These are phyloP conservation scores for Neofusicoccum laricinum DNA, from an alignment of 2,329 filamentous ascomycete species.

Conservation along the genomic window DNA sequence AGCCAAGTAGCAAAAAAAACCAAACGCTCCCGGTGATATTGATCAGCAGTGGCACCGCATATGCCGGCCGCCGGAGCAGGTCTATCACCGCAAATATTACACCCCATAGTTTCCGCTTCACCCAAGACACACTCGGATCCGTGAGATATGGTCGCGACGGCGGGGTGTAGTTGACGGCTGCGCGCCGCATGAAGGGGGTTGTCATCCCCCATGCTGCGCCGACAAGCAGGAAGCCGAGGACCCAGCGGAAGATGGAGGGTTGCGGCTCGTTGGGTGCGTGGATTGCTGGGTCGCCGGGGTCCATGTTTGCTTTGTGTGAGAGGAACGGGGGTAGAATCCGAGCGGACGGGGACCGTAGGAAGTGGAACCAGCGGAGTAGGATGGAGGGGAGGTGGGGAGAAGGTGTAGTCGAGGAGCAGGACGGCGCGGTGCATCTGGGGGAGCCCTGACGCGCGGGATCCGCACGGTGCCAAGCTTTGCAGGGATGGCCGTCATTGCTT, in stretches of 20 bases:
- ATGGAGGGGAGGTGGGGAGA: neutral
- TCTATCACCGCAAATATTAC: conserved; percentile 74
- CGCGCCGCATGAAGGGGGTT: conserved; percentile 82
- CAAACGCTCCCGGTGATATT: conserved; percentile 93
- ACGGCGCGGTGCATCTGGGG: neutral
- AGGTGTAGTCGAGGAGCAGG: neutral
- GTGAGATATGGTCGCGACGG: conserved; percentile 32
- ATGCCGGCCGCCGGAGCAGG: conserved; percentile 74
- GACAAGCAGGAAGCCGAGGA: conserved; percentile 85
- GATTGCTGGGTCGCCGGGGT: neutral
- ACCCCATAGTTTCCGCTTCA: conserved; percentile 61
- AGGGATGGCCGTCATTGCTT: conserved; percentile 10
- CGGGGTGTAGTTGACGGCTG: conserved; percentile 72
- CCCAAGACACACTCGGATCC: conserved; percentile 43
- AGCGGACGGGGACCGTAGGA: neutral
- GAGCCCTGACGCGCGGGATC: neutral
- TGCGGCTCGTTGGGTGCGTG: conserved; percentile 7
- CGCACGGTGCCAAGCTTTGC: neutral
- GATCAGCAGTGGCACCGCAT: conserved; percentile 78
- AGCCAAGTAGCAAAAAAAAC: conserved; percentile 93
- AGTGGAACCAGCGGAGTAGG: neutral
- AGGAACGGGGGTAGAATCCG: neutral
- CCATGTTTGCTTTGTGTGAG: neutral
- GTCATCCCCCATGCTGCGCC: conserved; percentile 91
- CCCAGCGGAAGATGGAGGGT: conserved; percentile 68